Base-by-base conservation (phyloP, 345 rosid species). In the Citropsis articulata region DNA sequence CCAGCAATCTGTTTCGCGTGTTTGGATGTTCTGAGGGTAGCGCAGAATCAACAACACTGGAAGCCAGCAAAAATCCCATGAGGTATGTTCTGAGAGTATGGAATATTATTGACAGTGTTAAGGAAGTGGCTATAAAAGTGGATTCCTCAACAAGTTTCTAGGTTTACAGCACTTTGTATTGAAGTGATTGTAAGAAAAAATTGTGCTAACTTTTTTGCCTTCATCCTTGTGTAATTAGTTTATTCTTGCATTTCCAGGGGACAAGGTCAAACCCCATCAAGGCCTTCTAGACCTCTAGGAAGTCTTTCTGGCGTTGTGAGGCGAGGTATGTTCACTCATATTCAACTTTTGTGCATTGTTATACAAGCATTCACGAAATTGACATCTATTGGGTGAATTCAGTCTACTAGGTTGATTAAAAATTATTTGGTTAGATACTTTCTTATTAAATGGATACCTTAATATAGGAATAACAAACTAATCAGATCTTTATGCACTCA, bases 21-120 rank as follows among this genome's bases (percentile, higher is more conserved):
- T 91, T 91, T 80, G 95, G 95, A 72, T 86, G 86, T 81, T 80
- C 91, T 48, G 76, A 78, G 66, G 90, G 88, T 62, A 86, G 91
- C 24, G 76, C 80, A 6, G 93, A 89, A 78, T 87, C 87, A 81
- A 76, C 89, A 78, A 89, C 83, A 13, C 64, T 89, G 83, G 92
- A 89, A 83, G 92, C 92, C 69, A 91, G 87, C 83, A 91, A 89
- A 88, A 89, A 82, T 66, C 95, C 95, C 22, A 87, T 82, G 89
- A 91, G 92, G 95, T 91, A 80, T 63, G 79, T 40, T 75, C 31
- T 25, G 33, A 53, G 28, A 25, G 53, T 48, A 55, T 72, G 69
- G 73, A 36, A 35, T 66, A 1, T 66, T 56, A 35, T 67, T 57
- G 40, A 27, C 19, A 31, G 6, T 68, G 22, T 28, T 62, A 57